These are phyloP conservation scores for Alternaria triticina DNA, from an alignment of 2,329 filamentous ascomycete genomes.

Conservation along the genomic window DNA sequence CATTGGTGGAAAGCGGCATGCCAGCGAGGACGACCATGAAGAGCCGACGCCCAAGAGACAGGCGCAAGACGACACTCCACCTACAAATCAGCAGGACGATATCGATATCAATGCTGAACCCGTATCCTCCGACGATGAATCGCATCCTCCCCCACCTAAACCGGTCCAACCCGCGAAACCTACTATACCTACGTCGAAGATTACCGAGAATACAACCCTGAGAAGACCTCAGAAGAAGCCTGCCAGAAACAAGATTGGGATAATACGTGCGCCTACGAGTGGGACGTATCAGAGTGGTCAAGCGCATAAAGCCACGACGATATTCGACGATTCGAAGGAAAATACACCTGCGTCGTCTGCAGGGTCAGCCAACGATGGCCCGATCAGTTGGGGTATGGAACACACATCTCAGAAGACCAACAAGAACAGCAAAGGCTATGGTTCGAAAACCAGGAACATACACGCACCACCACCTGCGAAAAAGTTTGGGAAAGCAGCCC, in stretches of 20 bases:
- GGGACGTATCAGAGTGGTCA: constrained; percentile 15
- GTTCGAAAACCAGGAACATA: constrained; percentile 16
- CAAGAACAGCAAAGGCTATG: constrained; percentile 1
- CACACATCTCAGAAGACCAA: constrained; percentile 14
- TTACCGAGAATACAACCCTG: constrained; percentile 3
- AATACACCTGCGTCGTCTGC: constrained; percentile 16
- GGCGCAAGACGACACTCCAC: not conserved
- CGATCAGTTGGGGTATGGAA: constrained; percentile 16
- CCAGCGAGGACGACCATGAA: constrained; percentile 46
- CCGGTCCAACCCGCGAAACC: constrained; percentile 5
- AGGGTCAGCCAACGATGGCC: not conserved
- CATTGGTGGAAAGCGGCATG: constrained; percentile 45
- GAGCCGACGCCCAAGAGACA: constrained; percentile 21
- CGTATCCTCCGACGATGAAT: constrained; percentile 30
- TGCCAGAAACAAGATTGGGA: not conserved
- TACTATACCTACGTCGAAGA: not conserved
- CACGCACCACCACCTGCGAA: constrained; percentile 12
- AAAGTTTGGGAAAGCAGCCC: constrained; percentile 2
- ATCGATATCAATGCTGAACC: constrained; percentile 27
- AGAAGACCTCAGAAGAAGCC: constrained; percentile 8
- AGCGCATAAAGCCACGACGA: constrained; percentile 11
- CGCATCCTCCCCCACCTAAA: constrained; percentile 2
- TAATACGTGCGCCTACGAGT: constrained; percentile 10
- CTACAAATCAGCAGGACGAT: constrained; percentile 5
- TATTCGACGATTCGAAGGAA: constrained; percentile 23